These are phyloP conservation scores for Wakefieldia striispora DNA, from an alignment of 768 basidiomycete species.

Conservation along the genomic window DNA sequence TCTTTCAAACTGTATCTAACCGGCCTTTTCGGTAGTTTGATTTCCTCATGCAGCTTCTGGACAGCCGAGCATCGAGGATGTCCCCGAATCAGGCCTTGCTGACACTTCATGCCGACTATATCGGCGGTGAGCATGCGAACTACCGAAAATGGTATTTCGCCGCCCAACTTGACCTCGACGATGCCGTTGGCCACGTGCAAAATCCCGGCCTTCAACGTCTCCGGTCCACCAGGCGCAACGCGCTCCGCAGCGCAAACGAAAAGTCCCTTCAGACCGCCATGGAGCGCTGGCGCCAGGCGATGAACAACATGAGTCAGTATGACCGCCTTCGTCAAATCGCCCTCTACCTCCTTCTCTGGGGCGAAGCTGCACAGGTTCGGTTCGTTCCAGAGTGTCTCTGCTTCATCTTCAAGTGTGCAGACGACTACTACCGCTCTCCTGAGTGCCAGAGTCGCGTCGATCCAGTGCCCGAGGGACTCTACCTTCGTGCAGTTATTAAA, in stretches of 20 bases:
- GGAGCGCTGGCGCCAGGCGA: conserved; percentile 93
- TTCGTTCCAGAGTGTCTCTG: conserved; percentile 96
- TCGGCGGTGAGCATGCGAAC: conserved; percentile 97
- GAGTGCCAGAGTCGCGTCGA: conserved; percentile 94
- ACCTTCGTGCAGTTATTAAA: conserved; percentile 85
- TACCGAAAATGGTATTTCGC: conserved; percentile 99
- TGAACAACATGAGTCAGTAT: conserved; percentile 99
- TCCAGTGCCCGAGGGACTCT: conserved; percentile 93
- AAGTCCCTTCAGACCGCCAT: conserved; percentile 79
- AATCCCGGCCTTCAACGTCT: conserved; percentile 88
- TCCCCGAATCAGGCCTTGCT: conserved; percentile 92
- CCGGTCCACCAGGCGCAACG: conserved; percentile 62
- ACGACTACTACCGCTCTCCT: conserved; percentile 98
- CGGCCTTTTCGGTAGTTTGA: conserved; percentile 62
- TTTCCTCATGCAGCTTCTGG: conserved; percentile 95
- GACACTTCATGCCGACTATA: conserved; percentile 97
- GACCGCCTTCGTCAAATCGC: conserved; percentile 96
- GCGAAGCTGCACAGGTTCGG: conserved; percentile 95
- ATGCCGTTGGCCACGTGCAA: conserved; percentile 89
- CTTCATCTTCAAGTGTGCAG: conserved; percentile 99
- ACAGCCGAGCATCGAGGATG: conserved; percentile 97
- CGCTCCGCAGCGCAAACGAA: conserved; percentile 54
- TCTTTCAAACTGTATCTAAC: conserved; percentile 17
- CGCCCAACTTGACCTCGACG: conserved; percentile 96
- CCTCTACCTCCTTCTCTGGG: conserved; percentile 94